phyloP scores from a whole-genome alignment of 176 grass and related monocot genomes.

The Carex littledalei region DNA sequence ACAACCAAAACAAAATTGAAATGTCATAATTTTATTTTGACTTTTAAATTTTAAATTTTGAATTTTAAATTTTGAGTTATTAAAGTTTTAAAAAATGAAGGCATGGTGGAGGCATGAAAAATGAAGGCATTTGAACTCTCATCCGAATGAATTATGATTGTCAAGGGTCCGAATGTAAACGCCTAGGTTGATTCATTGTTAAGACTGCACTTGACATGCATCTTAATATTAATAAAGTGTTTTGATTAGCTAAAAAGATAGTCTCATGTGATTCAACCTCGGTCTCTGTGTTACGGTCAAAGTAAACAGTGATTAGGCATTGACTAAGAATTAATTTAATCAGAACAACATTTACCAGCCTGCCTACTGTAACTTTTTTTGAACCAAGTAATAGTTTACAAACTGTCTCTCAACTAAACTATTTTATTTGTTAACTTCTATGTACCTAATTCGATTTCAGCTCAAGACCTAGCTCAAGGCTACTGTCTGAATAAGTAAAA shows the following conservation, averaged over 20 bases:
- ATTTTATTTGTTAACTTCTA: slow-evolving; percentile 12
- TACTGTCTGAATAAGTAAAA: background rate
- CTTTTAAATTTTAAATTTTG: too few species aligned
- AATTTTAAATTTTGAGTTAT: too few species aligned
- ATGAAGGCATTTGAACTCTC: too few species aligned
- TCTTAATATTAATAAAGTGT: background rate
- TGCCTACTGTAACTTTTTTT: slow-evolving; percentile 18
- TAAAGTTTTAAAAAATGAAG: too few species aligned
- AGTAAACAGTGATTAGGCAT: slow-evolving; percentile 32
- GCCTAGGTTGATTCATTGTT: background rate
- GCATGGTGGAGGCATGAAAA: too few species aligned
- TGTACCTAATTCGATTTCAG: background rate
- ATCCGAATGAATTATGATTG: background rate
- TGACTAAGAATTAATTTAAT: slow-evolving; percentile 25
- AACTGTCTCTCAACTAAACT: slow-evolving; percentile 6
- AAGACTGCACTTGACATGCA: background rate
- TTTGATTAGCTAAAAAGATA: slow-evolving; percentile 24
- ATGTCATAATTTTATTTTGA: too few species aligned
- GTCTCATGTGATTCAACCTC: slow-evolving; percentile 32
- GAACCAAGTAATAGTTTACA: slow-evolving; percentile 24
- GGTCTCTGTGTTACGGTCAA: slow-evolving; percentile 18
- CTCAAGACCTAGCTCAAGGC: background rate
- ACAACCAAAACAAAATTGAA: too few species aligned
- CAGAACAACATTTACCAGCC: background rate
- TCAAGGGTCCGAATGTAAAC: background rate